Base-by-base conservation (phyloP, 2,329 filamentous ascomycete genomes). In the Ophiocordyceps australis region DNA sequence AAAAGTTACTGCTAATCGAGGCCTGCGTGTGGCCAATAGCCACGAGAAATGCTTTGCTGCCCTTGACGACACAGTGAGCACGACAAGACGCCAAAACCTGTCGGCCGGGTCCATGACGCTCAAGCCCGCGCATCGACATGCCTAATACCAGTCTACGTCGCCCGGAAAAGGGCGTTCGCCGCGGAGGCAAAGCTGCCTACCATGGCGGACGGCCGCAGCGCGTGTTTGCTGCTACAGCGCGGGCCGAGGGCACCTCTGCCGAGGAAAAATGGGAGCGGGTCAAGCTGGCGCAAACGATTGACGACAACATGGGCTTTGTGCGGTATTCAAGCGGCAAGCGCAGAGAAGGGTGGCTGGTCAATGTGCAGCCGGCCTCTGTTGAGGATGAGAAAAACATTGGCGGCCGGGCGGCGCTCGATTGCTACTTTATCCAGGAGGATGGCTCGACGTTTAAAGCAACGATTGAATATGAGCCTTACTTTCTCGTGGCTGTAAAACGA, bases 401-500 rank as follows among this genome's bases (percentile, higher is more conserved):
- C 31, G 89, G 89, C 20, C 73, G 82, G 35, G 78, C 89, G 2
- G 89, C 81, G 7, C 71, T 98, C 29, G 89, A 98, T 54, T 94
- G 83, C 53, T 98, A 94, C 58, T 98, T 98, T 52, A 76, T 98
- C 31, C 80, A 85, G 40, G 80, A 86, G 30, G 79, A 92, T 41
- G 67, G 81, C 10, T 70, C 74, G 25, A 86, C 78, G 5, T 98
- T 98, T 64, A 98, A 98, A 49, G 85, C 89, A 9, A 94, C 85
- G 1, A 57, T 98, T 35, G 82, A 93, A 54, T 95, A 93, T 48
- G 83, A 95, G 39, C 89, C 89, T 1, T 98, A 98, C 56, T 93
- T 98, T 40, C 54, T 98, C 32, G 71, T 98, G 27, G 86, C 85
- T 0, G 80, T 85, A 27, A 89, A 83, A 50, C 79, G 75, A 43